These are phyloP conservation scores for Lophiostoma macrostomum DNA, from an alignment of 495 filamentous ascomycete genomes.

Conservation along the genomic window DNA sequence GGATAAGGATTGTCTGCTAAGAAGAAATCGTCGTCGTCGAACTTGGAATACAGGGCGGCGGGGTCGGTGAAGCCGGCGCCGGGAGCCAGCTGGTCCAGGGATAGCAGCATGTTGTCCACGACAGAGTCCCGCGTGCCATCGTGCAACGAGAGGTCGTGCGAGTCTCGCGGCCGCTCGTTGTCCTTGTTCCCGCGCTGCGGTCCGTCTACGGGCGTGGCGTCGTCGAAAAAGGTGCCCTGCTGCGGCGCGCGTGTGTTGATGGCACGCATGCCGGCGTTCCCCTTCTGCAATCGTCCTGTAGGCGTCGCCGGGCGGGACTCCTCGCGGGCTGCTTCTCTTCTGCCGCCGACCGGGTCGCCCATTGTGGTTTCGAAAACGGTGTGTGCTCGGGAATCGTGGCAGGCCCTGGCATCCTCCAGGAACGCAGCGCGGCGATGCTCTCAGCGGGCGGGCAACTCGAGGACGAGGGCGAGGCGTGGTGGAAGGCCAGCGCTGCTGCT, in stretches of 20 bases:
- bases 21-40: slow-evolving; percentile 33
- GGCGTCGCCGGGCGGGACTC: slow-evolving; percentile 25
- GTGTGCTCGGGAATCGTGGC: slow-evolving; percentile 10
- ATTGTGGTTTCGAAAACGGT: slow-evolving; percentile 12
- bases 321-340: slow-evolving; percentile 11
- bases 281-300: slow-evolving; percentile 17
- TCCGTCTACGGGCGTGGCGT: slow-evolving; percentile 33
- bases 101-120: slow-evolving; percentile 48
- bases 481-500: slow-evolving; percentile 15
- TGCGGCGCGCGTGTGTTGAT: slow-evolving; percentile 23
- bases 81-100: slow-evolving; percentile 30
- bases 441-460: too few relatives aligned
- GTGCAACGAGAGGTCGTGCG: slow-evolving; percentile 80
- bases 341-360: slow-evolving; percentile 13
- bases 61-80: slow-evolving; percentile 17
- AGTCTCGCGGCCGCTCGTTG: slow-evolving; percentile 55
- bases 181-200: slow-evolving; percentile 6
- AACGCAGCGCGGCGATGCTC: neutral
- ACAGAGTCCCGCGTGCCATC: slow-evolving; percentile 81
- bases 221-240: slow-evolving; percentile 36
- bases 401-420: slow-evolving; percentile 14
- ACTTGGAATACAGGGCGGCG: slow-evolving; percentile 21
- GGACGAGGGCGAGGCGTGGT: neutral
- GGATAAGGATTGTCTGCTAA: slow-evolving; percentile 20
- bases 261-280: slow-evolving; percentile 14